Evolutionary conservation across 495 filamentous ascomycete genomes (phyloP), one percentile per base, ranked within the genome.

Genomic region (Chaetomium tenue): DNA sequence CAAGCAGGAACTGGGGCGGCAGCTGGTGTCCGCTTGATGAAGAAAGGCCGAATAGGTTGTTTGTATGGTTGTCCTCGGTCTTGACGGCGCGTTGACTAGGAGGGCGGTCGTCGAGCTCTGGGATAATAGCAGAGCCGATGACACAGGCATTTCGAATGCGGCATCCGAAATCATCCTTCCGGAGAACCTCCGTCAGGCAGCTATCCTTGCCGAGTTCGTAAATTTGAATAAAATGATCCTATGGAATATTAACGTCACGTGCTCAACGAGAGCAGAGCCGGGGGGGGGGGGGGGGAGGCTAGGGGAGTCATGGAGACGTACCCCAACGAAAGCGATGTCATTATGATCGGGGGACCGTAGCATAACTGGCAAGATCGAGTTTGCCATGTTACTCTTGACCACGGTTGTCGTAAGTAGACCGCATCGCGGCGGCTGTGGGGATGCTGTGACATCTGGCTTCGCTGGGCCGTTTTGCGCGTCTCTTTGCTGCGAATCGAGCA

Each of bases 251-350:
- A 50, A n/a, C 18, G 25, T 26, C 6, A 15, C 0, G 25, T n/a
- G 15, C 4, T 23, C 51, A 18, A 2, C 30, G 12, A 6, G 22
- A 20, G 48, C 22, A 26, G 22, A 15, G 30, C 25, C 15, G 15
- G 13, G 23, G 5, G 9, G 18, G 5, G 9, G 18, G 40, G 1
- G 40, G 6, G 5, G 11, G 20, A 23, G 2, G 20, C 16, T n/a
- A n/a, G 2, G 33, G 33, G 23, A 47, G n/a, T 66, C 30, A 28
- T 26, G 46, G 30, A 48, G 51, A 66, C 88, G 74, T 74, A 92
- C 89, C 44, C 90, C 87, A 53, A 98, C 83, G 65, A 97, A 92
- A n/a, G 92, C 87, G 66, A 97, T 89, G 80, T 98, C 93, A 60
- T 96, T 93, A 61, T 86, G 82, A 11, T 82, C 71, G 54, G 79